Percentiles rank a stretch among this genome's conserved stretches.
Conservation (phyloP, 2,329 filamentous ascomycete genomes). For the Xylaria sp. region DNA sequence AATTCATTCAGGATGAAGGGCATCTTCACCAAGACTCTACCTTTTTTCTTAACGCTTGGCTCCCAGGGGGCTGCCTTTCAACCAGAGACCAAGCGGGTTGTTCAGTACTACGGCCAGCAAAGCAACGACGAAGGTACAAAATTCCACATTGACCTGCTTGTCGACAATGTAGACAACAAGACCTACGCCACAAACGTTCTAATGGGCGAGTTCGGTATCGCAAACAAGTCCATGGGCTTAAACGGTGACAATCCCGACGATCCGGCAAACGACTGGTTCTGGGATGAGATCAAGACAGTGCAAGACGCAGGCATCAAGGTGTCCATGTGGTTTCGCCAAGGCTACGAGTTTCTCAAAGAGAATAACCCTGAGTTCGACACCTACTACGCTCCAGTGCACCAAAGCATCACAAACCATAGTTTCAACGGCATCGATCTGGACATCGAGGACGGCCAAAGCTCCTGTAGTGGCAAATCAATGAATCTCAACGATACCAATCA, state of each 20-base stretch:
- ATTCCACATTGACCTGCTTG: slow-evolving; percentile 28
- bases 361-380: slow-evolving; percentile 20
- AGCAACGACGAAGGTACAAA: slow-evolving; percentile 7
- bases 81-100: neutral
- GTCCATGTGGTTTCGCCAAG: slow-evolving; percentile 26
- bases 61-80: neutral
- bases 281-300: slow-evolving; percentile 29
- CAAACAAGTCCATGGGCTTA: slow-evolving; percentile 25
- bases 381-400: slow-evolving; percentile 21
- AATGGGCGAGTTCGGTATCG: slow-evolving; percentile 24
- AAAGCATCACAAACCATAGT: slow-evolving; percentile 18
- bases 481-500: neutral
- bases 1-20: slow-evolving; percentile 4
- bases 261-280: slow-evolving; percentile 25
- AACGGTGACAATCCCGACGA: slow-evolving; percentile 13
- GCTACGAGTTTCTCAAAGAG: slow-evolving; percentile 20
- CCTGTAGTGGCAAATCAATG: neutral
- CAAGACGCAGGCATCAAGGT: slow-evolving; percentile 27
- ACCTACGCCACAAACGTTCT: slow-evolving; percentile 30
- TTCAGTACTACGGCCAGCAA: slow-evolving; percentile 21
- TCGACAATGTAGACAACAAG: slow-evolving; percentile 27
- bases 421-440: slow-evolving; percentile 31
- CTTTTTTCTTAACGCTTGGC: slow-evolving; percentile 6
- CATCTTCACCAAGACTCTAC: slow-evolving; percentile 1
- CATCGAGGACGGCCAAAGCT: slow-evolving; percentile 9